Evolutionary conservation across 495 filamentous ascomycete genomes (phyloP), one percentile per base, ranked within the genome.

Genomic region (Xylaria curta): DNA sequence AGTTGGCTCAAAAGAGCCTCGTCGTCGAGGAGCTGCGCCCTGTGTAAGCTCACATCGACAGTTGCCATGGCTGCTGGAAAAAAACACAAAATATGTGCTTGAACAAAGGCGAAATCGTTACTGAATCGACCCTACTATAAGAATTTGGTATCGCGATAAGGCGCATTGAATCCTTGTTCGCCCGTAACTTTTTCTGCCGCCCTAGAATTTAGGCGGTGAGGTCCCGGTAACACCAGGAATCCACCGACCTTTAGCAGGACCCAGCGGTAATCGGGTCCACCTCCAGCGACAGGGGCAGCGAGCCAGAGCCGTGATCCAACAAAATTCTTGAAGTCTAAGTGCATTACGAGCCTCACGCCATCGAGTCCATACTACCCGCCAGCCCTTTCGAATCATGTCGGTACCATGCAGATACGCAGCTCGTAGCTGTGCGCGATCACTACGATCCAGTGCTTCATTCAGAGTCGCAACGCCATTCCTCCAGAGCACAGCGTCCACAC

Each of bases 361-460:
- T 58, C 38, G 54, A 72, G 58, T 70, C 60, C 69, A 69, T 60
- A 49, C 69, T 44, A 51, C 65, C 62, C 58, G 49, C 58, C 62
- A 75, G 66, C 64, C 67, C 62, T 33, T 58, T 31, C 70, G 66
- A 76, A 85, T 74, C 64, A 91, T 91, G 89, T 89, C 89, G 17
- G 75, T 85, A 68, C 82, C 89, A 15, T 88, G 84, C 76, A 85
- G 88, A 77, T 85, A 85, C 76, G 87, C 87, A 76, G 85, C 86
- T 68, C 84, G 88, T 79, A 86, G 86, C 81, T 90, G 87, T 80
- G 84, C 86, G 65, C 87, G 88, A 71, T 85, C 86, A 77, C 80
- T 89, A 69, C 84, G 85, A 62, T 76, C 83, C 58, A 69, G 74
- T 66, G 74, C 66, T 47, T 67, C 81, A 38, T 59, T 82, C 72